A percentile compares a stretch with the other conserved stretches of the same genome.
Evolutionary conservation across 768 basidiomycete species (phyloP).

Genomic region (Rubroboletus satanas): DNA sequence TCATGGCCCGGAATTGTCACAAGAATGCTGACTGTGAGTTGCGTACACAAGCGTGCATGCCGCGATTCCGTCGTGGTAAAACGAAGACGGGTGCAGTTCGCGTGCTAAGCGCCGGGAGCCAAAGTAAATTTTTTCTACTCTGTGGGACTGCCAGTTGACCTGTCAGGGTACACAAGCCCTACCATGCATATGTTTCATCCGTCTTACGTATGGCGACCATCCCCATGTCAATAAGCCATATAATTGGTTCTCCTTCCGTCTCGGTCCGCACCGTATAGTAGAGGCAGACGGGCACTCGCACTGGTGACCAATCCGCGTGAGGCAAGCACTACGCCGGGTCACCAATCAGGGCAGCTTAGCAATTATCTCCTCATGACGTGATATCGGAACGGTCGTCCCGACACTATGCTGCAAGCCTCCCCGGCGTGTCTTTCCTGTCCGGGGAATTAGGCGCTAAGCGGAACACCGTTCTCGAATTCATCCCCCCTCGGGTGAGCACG

Average conservation of each 20-base stretch:
- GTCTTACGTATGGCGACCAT: slow-evolving; percentile 8
- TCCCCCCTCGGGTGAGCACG: slow-evolving; percentile 7
- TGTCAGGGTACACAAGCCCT: not conserved
- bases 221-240: slow-evolving; percentile 15
- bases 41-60: not conserved
- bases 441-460: slow-evolving; percentile 18
- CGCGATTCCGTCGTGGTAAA: slow-evolving; percentile 13
- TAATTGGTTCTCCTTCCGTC: slow-evolving; percentile 10
- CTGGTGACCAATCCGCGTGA: not conserved
- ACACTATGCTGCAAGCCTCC: not conserved
- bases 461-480: not conserved
- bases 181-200: slow-evolving; percentile 2
- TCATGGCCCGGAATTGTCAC: slow-evolving; percentile 5
- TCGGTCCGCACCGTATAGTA: slow-evolving; percentile 9
- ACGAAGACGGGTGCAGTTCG: not conserved
- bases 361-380: slow-evolving; percentile 4
- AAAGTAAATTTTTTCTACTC: not conserved
- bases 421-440: slow-evolving; percentile 15
- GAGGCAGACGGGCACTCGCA: slow-evolving; percentile 16
- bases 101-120: not conserved
- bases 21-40: slow-evolving; percentile 7
- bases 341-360: not conserved
- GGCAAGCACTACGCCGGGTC: no score
- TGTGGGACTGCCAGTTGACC: not conserved
- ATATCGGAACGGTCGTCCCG: slow-evolving; percentile 15